Conservation (phyloP, 441 rosid genomes). For the Mallotus japonicus region DNA sequence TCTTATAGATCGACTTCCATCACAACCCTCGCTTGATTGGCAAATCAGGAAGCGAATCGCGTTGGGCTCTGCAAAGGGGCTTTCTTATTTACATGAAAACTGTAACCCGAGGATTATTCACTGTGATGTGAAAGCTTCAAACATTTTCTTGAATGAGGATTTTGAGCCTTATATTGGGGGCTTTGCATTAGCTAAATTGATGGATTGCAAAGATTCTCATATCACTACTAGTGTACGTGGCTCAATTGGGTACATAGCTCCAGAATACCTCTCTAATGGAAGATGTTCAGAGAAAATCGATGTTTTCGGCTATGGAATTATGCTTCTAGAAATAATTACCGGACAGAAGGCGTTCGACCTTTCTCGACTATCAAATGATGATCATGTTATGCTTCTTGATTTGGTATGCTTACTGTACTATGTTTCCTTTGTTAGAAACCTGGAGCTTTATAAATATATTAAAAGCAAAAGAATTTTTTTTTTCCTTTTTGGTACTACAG, state of each 20-base stretch:
- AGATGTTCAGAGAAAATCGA: conserved; percentile 37
- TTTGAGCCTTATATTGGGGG: conserved; percentile 60
- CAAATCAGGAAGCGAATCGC: conserved; percentile 51
- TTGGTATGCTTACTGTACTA: conserved; percentile 47
- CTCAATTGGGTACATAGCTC: conserved; percentile 62
- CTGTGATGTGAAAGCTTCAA: conserved; percentile 61
- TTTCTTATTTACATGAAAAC: conserved; percentile 55
- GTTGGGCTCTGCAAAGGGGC: conserved; percentile 51
- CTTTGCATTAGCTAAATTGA: conserved; percentile 50
- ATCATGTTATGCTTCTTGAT: conserved; percentile 81
- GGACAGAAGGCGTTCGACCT: conserved; percentile 86
- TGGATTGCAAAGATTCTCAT: conserved; percentile 39
- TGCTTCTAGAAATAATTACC: conserved; percentile 87
- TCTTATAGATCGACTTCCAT: neutral
- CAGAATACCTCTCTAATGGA: conserved; percentile 50
- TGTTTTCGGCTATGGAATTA: conserved; percentile 51
- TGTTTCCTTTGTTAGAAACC: neutral
- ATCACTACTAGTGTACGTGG: conserved; percentile 52
- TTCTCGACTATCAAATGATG: conserved; percentile 81
- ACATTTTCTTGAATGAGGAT: conserved; percentile 47
- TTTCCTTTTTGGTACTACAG: conserved; percentile 8
- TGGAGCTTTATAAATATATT: neutral
- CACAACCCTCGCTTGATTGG: conserved; percentile 40
- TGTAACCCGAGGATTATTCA: conserved; percentile 64
- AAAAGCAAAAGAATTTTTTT: neutral